Base-by-base conservation (phyloP, 2,329 filamentous ascomycete genomes). In the Parastagonospora avenae region DNA sequence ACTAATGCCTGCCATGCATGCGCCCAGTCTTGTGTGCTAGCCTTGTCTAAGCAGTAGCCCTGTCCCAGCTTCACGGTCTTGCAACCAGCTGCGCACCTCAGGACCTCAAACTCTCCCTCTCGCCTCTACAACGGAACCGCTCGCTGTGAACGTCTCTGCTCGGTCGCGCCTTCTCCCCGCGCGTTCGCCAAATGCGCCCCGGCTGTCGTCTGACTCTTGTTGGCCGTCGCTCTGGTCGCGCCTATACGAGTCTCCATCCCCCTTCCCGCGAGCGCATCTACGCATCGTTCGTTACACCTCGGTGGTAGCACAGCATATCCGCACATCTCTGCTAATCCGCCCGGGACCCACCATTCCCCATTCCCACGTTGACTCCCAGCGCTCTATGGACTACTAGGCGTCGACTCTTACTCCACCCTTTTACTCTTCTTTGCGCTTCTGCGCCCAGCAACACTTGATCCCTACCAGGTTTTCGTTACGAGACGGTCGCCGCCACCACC, bases 371-470 rank as follows among this genome's bases (percentile, higher is more conserved):
- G 44, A 53, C 49, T 54, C 50, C 57, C 57, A 54, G 8, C 57
- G 52, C 54, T 54, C 54, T 47, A 73, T 72, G 70, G 62, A 67
- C 55, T 43, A 50, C 56, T 72, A 67, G 59, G 57, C 55, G 46
- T 53, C 54, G 46, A 57, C 49, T 46, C 42, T 53, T 52, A 51
- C 53, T 54, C 48, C 55, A 63, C 48, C 51, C 52, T 60, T 60
- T 67, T 73, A 67, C 62, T 63, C 62, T 74, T 73, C 72, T 73
- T 24, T 68, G 67, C 68, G 71, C 67, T 60, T 51, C 45, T 59
- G 68, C 68, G 71, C 72, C 64, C 64, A 71, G 71, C 71, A 74
- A 74, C 70, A 74, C 65, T 74, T 74, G 55, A 56, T 44, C 58
- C 63, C 55, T 58, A 63, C 58, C 61, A 57, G 63, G 55, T 66